Percentiles rank a stretch among this genome's conserved stretches.
Evolutionary conservation across 805 yeast species (phyloP).

Genomic region (Candida broadrunensis): DNA sequence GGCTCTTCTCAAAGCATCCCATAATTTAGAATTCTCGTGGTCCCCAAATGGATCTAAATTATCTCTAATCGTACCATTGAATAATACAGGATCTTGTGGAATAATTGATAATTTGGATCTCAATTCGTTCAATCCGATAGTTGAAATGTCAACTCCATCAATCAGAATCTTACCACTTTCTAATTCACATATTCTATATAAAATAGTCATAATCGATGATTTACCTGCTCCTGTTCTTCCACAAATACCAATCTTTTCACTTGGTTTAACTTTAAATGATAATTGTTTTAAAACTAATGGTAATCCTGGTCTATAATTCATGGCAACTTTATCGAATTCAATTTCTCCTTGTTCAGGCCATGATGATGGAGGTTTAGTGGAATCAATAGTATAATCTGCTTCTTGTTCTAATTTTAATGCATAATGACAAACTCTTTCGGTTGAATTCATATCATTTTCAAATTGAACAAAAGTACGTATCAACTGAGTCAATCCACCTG

Average conservation of each 20-base stretch:
- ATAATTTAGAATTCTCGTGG: slow-evolving; percentile 44
- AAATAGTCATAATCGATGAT: slow-evolving; percentile 59
- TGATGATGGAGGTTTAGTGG: slow-evolving; percentile 31
- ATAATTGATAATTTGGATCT: slow-evolving; percentile 57
- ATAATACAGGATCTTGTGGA: slow-evolving; percentile 67
- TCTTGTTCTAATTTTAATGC: slow-evolving; percentile 62
- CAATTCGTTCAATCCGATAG: slow-evolving; percentile 46
- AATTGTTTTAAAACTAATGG: slow-evolving; percentile 53
- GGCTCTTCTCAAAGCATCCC: slow-evolving; percentile 53
- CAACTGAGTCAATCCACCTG: slow-evolving; percentile 57
- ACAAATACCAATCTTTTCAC: slow-evolving; percentile 74
- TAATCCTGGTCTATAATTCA: slow-evolving; percentile 54
- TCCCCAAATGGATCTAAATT: slow-evolving; percentile 60
- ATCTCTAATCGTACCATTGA: slow-evolving; percentile 50
- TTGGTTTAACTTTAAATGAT: slow-evolving; percentile 40
- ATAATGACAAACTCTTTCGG: slow-evolving; percentile 67
- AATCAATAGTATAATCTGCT: slow-evolving; percentile 51
- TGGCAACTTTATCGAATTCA: slow-evolving; percentile 41
- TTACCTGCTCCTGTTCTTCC: slow-evolving; percentile 88
- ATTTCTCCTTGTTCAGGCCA: slow-evolving; percentile 52
- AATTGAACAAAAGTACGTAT: slow-evolving; percentile 66
- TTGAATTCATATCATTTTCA: slow-evolving; percentile 77
- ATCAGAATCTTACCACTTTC: slow-evolving; percentile 45
- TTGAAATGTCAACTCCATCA: slow-evolving; percentile 51
- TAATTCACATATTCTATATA: slow-evolving; percentile 51